Conservation (phyloP, 2,329 filamentous ascomycete species). For the Neonectria punicea region DNA sequence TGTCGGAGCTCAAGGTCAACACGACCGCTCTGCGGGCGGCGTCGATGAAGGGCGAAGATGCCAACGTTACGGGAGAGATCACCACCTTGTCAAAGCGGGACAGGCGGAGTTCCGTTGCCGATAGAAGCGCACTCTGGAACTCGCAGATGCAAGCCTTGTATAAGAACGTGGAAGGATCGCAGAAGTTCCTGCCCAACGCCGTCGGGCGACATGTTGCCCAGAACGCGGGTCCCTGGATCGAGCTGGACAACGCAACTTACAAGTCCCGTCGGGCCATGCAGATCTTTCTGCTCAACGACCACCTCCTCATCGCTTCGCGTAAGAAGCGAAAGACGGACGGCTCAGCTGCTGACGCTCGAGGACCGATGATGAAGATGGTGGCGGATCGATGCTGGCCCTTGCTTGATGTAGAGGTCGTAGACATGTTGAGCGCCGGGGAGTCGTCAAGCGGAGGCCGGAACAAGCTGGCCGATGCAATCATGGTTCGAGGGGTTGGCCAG, state of each 20-base stretch:
- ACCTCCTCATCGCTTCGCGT: conserved; percentile 87
- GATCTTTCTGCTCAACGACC: conserved; percentile 93
- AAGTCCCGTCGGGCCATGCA: conserved; percentile 90
- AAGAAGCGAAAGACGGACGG: conserved; percentile 91
- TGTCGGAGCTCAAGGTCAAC: conserved; percentile 89
- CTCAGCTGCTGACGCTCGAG: conserved; percentile 59
- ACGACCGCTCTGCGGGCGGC: conserved; percentile 72
- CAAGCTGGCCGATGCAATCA: conserved; percentile 85
- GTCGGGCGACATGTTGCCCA: conserved; percentile 93
- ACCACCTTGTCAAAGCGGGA: conserved; percentile 69
- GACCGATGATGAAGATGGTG: conserved; percentile 78
- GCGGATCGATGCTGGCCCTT: conserved; percentile 95
- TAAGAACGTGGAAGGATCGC: conserved; percentile 97
- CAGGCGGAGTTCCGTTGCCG: conserved; percentile 88
- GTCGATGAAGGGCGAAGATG: conserved; percentile 62
- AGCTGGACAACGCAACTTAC: conserved; percentile 97
- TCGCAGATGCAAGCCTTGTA: conserved; percentile 81
- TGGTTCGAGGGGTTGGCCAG: conserved; percentile 84
- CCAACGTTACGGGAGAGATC: conserved; percentile 62
- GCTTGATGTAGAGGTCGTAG: conserved; percentile 90
- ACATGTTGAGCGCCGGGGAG: conserved; percentile 77
- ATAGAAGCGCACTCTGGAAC: conserved; percentile 74
- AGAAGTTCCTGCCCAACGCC: conserved; percentile 93
- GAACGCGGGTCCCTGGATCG: conserved; percentile 93
- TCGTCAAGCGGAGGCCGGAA: conserved; percentile 61